Evolutionary conservation across 1,284 basidiomycete genomes (phyloP).

Genomic region (Caloboletus inedulis): DNA sequence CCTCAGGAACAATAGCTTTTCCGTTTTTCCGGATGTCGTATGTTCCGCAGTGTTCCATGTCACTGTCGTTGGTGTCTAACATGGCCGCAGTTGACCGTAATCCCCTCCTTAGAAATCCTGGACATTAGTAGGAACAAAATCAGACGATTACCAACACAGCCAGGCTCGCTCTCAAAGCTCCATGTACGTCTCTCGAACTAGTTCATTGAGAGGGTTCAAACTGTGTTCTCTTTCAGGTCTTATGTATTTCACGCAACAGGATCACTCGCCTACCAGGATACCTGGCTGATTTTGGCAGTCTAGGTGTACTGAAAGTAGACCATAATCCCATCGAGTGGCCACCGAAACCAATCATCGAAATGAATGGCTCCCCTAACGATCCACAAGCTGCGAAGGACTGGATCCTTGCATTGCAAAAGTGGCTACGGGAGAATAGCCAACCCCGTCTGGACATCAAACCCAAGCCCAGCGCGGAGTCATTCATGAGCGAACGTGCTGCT

Average conservation of each 20-base stretch:
- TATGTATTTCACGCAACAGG: constrained; percentile 86
- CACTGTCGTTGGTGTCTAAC: constrained; percentile 11
- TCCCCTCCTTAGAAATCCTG: constrained; percentile 89
- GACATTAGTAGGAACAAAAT: constrained; percentile 95
- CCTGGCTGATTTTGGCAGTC: constrained; percentile 66
- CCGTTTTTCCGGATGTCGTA: constrained; percentile 84
- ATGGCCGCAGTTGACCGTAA: constrained; percentile 67
- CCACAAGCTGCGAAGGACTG: constrained; percentile 61
- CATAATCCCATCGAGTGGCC: constrained; percentile 95
- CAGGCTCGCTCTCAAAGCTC: constrained; percentile 79
- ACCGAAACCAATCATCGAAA: constrained; percentile 52
- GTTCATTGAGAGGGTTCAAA: constrained; percentile 9
- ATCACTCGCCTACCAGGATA: constrained; percentile 79
- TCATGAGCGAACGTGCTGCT: constrained; percentile 41
- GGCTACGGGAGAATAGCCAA: constrained; percentile 59
- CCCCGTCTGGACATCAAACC: constrained; percentile 29
- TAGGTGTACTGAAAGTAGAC: constrained; percentile 85
- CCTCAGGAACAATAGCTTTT: constrained; percentile 85
- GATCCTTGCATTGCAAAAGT: constrained; percentile 69
- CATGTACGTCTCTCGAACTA: constrained; percentile 49
- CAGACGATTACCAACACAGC: constrained; percentile 71
- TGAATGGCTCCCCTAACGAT: constrained; percentile 43
- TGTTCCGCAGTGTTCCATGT: constrained; percentile 33
- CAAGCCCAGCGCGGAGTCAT: constrained; percentile 43
- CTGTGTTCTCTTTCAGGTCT: constrained; percentile 52